Evolutionary conservation across 768 basidiomycete species (phyloP), one percentile per base, ranked within the genome.

Genomic region (Tulasnella sp.): DNA sequence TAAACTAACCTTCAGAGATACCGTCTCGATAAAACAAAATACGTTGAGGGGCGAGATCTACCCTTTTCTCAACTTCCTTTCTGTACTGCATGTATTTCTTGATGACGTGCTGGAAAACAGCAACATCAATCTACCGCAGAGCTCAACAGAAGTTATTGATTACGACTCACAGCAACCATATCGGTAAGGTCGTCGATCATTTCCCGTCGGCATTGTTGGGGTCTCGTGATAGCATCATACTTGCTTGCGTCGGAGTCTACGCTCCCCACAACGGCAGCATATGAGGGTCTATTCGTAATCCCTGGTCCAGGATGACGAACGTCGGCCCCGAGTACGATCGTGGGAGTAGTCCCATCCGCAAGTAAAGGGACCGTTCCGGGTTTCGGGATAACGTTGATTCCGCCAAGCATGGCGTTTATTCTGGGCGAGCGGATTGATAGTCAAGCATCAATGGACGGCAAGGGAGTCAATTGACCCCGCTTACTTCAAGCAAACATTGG

Each of bases 361-460:
- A 95, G 85, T 9, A 88, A 87, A 0, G 88, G 86, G 2, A 92
- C 91, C 0, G 90, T 91, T 18, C 87, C 85, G 0, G 91, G 87
- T 71, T 93, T 91, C 0, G 93, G 93, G 44, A 95, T 86, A 1
- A 89, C 88, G 82, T 95, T 95, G 82, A 93, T 91, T 0, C 93
- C 93, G 20, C 93, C 93, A 0, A 94, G 86, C 83, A 95, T 94
- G n/a, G 93, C 93, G 79, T 94, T 94, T 81, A 94, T 87, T 67
- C 76, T 69, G 20, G 73, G n/a, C 35, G 35, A 2, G 35, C 35
- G n/a, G 74, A 46, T 23, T n/a, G 48, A 37, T 13, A 29, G 2
- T 71, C 69, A 80, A 77, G 44, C 3, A 79, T 2, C 46, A 29
- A 3, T 1, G 32, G 18, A 39, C 16, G n/a, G 2, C n/a, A 37